Percentiles rank a stretch among this genome's conserved stretches.
These are phyloP conservation scores for Yarrowia divulgata DNA, from an alignment of 805 yeast species.

Conservation along the genomic window DNA sequence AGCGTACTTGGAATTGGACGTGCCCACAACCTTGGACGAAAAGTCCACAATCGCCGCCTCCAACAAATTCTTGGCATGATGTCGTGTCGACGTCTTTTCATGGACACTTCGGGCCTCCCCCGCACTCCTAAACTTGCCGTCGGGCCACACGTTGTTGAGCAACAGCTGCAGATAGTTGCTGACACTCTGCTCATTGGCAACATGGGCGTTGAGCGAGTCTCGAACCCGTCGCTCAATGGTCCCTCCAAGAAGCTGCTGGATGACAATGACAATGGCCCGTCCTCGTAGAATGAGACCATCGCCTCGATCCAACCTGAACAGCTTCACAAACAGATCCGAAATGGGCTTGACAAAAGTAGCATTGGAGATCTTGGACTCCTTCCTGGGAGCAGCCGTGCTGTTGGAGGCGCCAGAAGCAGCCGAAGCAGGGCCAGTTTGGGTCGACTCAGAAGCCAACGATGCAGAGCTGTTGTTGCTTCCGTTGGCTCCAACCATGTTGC, in stretches of 20 bases:
- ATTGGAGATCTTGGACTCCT: conserved; percentile 26
- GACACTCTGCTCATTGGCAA: conserved; percentile 45
- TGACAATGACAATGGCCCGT: conserved; percentile 75
- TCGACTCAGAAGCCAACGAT: conserved; percentile 4
- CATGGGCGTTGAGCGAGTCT: conserved; percentile 50
- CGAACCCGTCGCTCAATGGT: conserved; percentile 75
- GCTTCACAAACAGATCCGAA: conserved; percentile 72
- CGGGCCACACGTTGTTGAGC: conserved; percentile 57
- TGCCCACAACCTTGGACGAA: conserved; percentile 77
- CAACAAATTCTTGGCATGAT: conserved; percentile 65
- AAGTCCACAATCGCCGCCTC: conserved; percentile 66
- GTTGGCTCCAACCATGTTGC: not conserved
- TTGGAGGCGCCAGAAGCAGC: not conserved
- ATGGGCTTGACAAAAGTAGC: conserved; percentile 76
- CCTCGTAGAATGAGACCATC: conserved; percentile 81
- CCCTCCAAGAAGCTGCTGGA: conserved; percentile 87
- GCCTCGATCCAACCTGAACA: conserved; percentile 70
- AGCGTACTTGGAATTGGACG: conserved; percentile 67
- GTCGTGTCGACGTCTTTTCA: conserved; percentile 61
- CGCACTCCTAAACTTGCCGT: conserved; percentile 55
- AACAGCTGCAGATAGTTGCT: conserved; percentile 44
- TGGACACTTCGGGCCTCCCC: conserved; percentile 54
- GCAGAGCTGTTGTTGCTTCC: conserved; percentile 19
- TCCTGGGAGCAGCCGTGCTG: not conserved
- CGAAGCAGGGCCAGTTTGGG: conserved; percentile 1